Conservation (phyloP, 495 filamentous ascomycete genomes). For the Paragyromitra xinjiangensis region DNA sequence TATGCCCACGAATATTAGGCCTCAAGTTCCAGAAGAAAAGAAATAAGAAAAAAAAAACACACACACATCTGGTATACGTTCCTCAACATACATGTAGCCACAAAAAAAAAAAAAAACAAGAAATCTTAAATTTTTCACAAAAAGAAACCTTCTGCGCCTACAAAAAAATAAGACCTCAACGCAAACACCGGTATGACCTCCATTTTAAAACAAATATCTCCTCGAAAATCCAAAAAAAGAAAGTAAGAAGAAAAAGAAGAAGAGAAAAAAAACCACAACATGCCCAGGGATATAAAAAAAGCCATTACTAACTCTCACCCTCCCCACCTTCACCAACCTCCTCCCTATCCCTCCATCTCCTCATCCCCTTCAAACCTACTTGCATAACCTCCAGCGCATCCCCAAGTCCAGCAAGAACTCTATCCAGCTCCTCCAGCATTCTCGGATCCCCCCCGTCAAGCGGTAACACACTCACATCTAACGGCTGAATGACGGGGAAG, state of each 20-base stretch:
- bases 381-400: constrained; percentile 59
- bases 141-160: constrained; percentile 30
- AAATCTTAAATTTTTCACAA: constrained; percentile 34
- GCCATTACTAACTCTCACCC: constrained; percentile 22
- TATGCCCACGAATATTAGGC: not conserved
- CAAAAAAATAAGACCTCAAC: constrained; percentile 32
- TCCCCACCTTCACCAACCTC: constrained; percentile 36
- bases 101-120: constrained; percentile 3
- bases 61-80: not conserved
- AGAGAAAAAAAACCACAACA: constrained; percentile 1
- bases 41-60: not conserved
- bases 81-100: not conserved
- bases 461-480: constrained; percentile 64
- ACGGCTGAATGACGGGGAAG: constrained; percentile 61
- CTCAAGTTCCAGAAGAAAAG: not conserved
- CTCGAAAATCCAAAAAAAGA: constrained; percentile 11
- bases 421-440: constrained; percentile 66
- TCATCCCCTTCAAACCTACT: constrained; percentile 54
- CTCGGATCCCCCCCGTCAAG: constrained; percentile 64
- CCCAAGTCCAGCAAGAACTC: constrained; percentile 64
- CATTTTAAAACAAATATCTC: constrained; percentile 32
- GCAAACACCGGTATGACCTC: constrained; percentile 37
- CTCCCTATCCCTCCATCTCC: constrained; percentile 46
- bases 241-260: constrained; percentile 7
- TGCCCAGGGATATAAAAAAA: constrained; percentile 9